phyloP scores from a whole-genome alignment of 2,329 filamentous ascomycete species.

The Xylaria sp. region DNA sequence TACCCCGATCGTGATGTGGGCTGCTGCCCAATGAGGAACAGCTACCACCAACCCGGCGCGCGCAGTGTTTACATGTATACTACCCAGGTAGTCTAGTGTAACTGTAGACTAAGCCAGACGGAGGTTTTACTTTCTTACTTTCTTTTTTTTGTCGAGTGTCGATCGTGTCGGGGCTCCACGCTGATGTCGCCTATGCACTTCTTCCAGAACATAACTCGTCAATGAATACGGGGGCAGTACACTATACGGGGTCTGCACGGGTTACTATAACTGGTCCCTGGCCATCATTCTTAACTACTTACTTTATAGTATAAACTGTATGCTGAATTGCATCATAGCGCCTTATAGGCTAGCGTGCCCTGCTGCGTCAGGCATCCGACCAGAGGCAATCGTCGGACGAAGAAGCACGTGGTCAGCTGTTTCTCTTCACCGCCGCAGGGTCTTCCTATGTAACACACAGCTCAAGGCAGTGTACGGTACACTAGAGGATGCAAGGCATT shows the following conservation, averaged over 20 bases:
- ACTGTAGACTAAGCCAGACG: neutral
- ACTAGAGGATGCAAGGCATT: conserved; percentile 20
- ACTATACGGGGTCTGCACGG: no score
- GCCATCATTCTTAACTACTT: neutral
- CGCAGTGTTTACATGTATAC: no score
- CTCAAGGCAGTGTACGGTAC: no score
- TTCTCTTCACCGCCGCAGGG: conserved; percentile 8
- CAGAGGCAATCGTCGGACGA: neutral
- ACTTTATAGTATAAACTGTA: no score
- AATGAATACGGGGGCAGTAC: conserved; percentile 1
- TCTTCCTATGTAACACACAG: no score
- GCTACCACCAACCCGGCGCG: neutral
- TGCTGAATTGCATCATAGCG: conserved; percentile 16
- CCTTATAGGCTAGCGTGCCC: conserved; percentile 1
- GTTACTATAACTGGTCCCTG: neutral
- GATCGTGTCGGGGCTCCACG: neutral
- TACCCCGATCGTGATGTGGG: conserved; percentile 12
- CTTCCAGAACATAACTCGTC: neutral
- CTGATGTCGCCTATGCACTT: neutral
- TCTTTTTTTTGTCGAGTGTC: neutral
- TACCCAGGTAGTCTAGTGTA: neutral
- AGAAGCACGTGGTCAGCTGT: conserved; percentile 1
- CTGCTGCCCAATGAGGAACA: neutral
- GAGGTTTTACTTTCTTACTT: conserved; percentile 1
- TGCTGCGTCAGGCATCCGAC: neutral